Conservation (phyloP, 805 yeast species). For the Lachancea cidri region DNA sequence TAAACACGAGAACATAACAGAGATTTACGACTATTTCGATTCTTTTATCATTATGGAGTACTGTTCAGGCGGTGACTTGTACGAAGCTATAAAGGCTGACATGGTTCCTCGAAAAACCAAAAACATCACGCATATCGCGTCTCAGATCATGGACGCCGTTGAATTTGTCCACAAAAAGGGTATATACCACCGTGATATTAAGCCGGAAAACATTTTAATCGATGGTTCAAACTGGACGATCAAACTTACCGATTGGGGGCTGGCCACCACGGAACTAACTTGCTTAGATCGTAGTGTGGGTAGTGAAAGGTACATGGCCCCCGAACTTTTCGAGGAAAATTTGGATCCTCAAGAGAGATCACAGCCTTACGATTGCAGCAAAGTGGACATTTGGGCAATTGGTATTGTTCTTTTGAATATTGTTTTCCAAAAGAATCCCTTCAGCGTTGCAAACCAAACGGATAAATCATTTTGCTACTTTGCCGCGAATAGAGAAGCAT, state of each 20-base stretch:
- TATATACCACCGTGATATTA: conserved; percentile 79
- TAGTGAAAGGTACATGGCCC: conserved; percentile 91
- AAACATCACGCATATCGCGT: conserved; percentile 48
- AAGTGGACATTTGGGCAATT: conserved; percentile 84
- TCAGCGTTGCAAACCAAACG: conserved; percentile 69
- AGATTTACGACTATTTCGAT: conserved; percentile 56
- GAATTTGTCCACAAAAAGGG: conserved; percentile 64
- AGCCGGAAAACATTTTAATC: conserved; percentile 72
- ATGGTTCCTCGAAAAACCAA: conserved; percentile 51
- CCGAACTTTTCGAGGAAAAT: conserved; percentile 68
- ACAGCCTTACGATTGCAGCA: conserved; percentile 67
- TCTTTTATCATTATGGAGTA: conserved; percentile 74
- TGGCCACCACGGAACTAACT: conserved; percentile 47
- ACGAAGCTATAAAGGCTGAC: conserved; percentile 63
- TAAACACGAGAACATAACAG: conserved; percentile 51
- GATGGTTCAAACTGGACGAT: conserved; percentile 46
- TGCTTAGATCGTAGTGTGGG: conserved; percentile 82
- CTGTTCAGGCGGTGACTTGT: conserved; percentile 82
- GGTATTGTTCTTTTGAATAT: conserved; percentile 79
- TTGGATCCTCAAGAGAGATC: conserved; percentile 36
- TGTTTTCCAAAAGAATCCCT: conserved; percentile 87
- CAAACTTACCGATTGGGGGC: conserved; percentile 73
- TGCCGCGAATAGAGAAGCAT: conserved; percentile 80
- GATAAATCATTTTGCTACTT: conserved; percentile 83
- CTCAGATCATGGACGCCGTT: conserved; percentile 66